Percentiles rank a stretch among this genome's conserved stretches.
Conservation (phyloP, 495 filamentous ascomycete genomes). For the Aspergillus carlsbadensis region DNA sequence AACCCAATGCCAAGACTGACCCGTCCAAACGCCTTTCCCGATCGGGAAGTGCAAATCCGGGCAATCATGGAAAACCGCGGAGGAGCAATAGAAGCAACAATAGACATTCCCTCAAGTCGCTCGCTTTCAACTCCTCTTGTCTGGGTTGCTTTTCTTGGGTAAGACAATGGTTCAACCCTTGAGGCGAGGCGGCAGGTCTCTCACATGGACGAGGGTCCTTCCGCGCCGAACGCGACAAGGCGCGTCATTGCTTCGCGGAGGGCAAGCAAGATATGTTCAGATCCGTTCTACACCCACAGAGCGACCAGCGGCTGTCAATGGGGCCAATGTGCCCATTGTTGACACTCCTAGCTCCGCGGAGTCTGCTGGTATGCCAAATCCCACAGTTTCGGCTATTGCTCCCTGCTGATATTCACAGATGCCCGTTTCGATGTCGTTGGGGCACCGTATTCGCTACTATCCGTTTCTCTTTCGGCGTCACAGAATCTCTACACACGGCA, state of each 20-base stretch:
- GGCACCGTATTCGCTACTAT: conserved; percentile 85
- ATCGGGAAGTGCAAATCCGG: conserved; percentile 20
- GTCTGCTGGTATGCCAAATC: conserved; percentile 35
- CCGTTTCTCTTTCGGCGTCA: conserved; percentile 86
- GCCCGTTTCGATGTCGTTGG: conserved; percentile 92
- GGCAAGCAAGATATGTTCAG: conserved; percentile 41
- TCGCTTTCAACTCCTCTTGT: conserved; percentile 7
- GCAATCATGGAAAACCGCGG: conserved; percentile 17
- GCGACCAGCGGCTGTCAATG: conserved; percentile 35
- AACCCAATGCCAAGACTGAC: conserved; percentile 16
- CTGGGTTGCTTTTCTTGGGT: not conserved
- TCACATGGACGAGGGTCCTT: conserved; percentile 39
- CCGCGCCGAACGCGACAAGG: conserved; percentile 29
- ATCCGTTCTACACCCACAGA: conserved; percentile 44
- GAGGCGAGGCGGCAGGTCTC: conserved; percentile 37
- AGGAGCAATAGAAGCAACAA: conserved; percentile 6
- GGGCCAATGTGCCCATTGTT: conserved; percentile 39
- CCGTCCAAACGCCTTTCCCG: conserved; percentile 15
- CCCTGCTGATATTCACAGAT: conserved; percentile 53
- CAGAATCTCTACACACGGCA: conserved; percentile 88
- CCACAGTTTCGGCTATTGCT: not conserved
- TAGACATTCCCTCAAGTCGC: not conserved
- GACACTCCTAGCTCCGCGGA: conserved; percentile 39
- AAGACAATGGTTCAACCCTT: conserved; percentile 38
- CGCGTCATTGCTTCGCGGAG: conserved; percentile 22